A percentile compares a stretch with the other conserved stretches of the same genome.
These are phyloP conservation scores for Prillingera fragicola DNA, from an alignment of 1,284 basidiomycete species.

Conservation along the genomic window DNA sequence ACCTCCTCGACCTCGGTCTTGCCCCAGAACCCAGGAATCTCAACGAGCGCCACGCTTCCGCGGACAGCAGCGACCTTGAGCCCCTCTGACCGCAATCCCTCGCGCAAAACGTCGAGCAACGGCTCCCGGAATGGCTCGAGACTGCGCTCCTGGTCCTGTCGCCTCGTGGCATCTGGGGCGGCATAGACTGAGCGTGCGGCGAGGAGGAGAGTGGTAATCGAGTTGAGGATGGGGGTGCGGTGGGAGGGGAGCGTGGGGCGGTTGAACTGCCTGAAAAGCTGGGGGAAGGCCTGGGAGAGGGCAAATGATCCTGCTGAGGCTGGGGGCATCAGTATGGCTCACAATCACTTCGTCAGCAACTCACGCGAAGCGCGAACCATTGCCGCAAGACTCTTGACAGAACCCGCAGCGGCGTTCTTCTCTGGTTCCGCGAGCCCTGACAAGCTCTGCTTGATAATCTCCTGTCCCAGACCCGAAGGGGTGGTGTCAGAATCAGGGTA, in stretches of 20 bases:
- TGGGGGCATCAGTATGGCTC: conserved; percentile 36
- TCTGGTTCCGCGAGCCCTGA: conserved; percentile 77
- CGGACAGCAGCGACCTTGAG: conserved; percentile 57
- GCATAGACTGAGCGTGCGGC: conserved; percentile 42
- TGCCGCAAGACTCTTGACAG: conserved; percentile 70
- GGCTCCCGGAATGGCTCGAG: conserved; percentile 68
- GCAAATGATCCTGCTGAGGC: conserved; percentile 66
- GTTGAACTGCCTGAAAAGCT: conserved; percentile 68
- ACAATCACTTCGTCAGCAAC: conserved; percentile 33
- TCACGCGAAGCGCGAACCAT: conserved; percentile 69
- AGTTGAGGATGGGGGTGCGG: conserved; percentile 63
- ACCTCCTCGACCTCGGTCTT: conserved; percentile 72
- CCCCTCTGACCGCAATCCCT: conserved; percentile 45
- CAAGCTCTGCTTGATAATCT: conserved; percentile 73
- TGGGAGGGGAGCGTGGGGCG: conserved; percentile 70
- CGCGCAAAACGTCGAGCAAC: conserved; percentile 50
- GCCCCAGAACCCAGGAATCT: conserved; percentile 59
- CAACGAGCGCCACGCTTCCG: conserved; percentile 58
- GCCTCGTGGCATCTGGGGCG: conserved; percentile 20
- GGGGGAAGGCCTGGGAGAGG: conserved; percentile 62
- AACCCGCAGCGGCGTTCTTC: conserved; percentile 80
- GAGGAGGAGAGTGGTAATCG: conserved; percentile 50
- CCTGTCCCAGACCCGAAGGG: conserved; percentile 59
- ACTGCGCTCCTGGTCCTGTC: conserved; percentile 44
- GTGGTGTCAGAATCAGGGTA: conserved; percentile 51